phyloP scores from a whole-genome alignment of 208 protist species.

The Trypanosoma vivax region DNA sequence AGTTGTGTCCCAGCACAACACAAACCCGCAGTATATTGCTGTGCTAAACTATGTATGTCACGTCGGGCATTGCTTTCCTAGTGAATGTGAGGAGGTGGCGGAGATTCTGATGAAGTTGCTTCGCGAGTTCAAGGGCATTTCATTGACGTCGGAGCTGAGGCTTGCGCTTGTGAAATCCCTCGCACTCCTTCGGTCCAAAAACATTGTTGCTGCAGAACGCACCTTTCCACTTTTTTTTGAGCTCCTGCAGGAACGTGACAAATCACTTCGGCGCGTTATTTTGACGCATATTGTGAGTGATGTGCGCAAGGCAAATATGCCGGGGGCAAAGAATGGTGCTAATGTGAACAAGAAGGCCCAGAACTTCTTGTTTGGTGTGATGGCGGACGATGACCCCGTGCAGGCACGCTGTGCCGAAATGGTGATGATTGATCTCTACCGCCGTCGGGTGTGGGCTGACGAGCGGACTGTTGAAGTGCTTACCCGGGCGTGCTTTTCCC shows the following conservation, averaged over 20 bases:
- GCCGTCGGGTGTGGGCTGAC: constrained; percentile 92
- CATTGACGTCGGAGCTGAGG: constrained; percentile 79
- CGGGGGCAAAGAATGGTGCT: constrained; percentile 77
- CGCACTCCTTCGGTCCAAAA: constrained; percentile 92
- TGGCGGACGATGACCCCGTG: constrained; percentile 88
- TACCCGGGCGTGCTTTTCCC: constrained; percentile 91
- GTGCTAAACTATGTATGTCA: constrained; percentile 83
- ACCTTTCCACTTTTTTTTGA: constrained; percentile 94
- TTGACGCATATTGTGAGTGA: constrained; percentile 93
- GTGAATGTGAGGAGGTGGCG: constrained; percentile 64
- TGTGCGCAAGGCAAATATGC: constrained; percentile 91
- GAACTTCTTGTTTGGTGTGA: constrained; percentile 94
- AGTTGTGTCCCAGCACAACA: constrained; percentile 75
- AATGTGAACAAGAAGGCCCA: constrained; percentile 91
- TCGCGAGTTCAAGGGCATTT: constrained; percentile 58
- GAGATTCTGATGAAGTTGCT: constrained; percentile 88
- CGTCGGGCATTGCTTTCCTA: constrained; percentile 87
- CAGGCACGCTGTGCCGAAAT: constrained; percentile 93
- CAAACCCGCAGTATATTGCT: constrained; percentile 84
- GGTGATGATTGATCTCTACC: constrained; percentile 97
- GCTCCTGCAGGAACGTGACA: constrained; percentile 94
- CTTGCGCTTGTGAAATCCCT: constrained; percentile 87
- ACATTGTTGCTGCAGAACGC: constrained; percentile 73
- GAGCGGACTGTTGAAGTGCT: constrained; percentile 95
- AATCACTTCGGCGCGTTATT: constrained; percentile 83